phyloP scores from a whole-genome alignment of 306 rosid genomes.

The Dalbergia oliveri region DNA sequence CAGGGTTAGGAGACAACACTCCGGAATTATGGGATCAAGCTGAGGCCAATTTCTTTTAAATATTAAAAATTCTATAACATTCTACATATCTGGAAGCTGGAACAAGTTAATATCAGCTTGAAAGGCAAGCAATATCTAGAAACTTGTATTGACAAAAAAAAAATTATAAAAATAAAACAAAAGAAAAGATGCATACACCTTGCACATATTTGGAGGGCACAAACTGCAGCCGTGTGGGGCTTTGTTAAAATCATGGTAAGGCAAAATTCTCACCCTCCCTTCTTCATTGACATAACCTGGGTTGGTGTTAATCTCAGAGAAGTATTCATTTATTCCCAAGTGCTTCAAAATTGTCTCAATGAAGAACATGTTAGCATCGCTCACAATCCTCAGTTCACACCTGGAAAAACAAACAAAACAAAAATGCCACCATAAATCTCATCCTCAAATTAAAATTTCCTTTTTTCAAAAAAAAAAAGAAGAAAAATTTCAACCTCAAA shows the following conservation, averaged over 20 bases:
- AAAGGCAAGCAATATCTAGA: background rate
- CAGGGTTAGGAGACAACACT: background rate
- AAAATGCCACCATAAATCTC: slow-evolving; percentile 14
- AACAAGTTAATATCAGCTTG: background rate
- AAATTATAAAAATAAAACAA: background rate
- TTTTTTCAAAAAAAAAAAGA: background rate
- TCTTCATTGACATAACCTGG: slow-evolving; percentile 70
- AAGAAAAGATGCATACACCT: slow-evolving; percentile 52
- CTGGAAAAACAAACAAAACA: slow-evolving; percentile 35
- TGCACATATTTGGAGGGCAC: slow-evolving; percentile 94
- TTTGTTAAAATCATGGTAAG: slow-evolving; percentile 65
- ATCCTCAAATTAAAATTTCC: background rate
- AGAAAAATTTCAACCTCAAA: background rate
- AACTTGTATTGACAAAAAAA: background rate
- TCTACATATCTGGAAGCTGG: background rate
- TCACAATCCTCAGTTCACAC: slow-evolving; percentile 84
- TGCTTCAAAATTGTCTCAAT: slow-evolving; percentile 78
- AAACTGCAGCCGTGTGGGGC: slow-evolving; percentile 65
- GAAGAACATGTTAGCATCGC: slow-evolving; percentile 81
- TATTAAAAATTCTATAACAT: background rate
- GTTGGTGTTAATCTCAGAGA: slow-evolving; percentile 79
- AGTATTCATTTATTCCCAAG: slow-evolving; percentile 66
- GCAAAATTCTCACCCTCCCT: slow-evolving; percentile 68
- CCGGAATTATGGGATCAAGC: slow-evolving; percentile 21
- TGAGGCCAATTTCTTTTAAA: background rate